Evolutionary conservation across 441 rosid species (phyloP), one percentile per base, ranked within the genome.

Genomic region (Daphne laureola): DNA sequence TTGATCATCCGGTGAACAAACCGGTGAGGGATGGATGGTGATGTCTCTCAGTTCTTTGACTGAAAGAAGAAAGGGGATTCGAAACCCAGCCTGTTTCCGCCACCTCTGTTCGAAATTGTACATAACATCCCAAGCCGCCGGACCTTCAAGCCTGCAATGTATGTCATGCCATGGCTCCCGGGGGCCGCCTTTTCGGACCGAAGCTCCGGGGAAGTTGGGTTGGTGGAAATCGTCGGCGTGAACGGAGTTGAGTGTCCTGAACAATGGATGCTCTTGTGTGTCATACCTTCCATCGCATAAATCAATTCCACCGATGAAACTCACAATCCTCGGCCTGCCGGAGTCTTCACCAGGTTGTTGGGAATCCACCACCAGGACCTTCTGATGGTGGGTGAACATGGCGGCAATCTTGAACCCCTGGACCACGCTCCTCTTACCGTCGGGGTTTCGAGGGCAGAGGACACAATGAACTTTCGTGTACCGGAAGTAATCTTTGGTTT

Each of bases 91-190:
- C 67, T 84, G 87, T 61, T 77, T 81, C 45, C 14, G 54, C 87
- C 91, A 84, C 59, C 91, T 72, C 42, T 78, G 87, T 65, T 78
- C 87, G 51, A 84, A 81, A 53, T 77, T 84, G 58, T 54, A 63
- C 67, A 81, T 55, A 43, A 84, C 79, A 41, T 84, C 91, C 85
- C 85, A 81, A 0, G 91, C 91, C 6, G 70, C 77, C 17, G 83
- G 83, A 52, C 91, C 87, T 59, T 84, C 87, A 1, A 84, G 62
- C 54, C 65, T 67, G 59, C 83, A 81, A 15, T 84, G 91, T 41
- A 84, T 70, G 50, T 84, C 90, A 5, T 83, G 90, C 90, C 90
- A 80, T 0, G 91, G 91, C 63, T 78, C 81, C 25, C 91, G 73
- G 2, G 87, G 91, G 57, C 91, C 83, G 0, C 87, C 91, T 27